Conservation (phyloP, 345 rosid genomes). For the Chamaenerion angustifolium region DNA sequence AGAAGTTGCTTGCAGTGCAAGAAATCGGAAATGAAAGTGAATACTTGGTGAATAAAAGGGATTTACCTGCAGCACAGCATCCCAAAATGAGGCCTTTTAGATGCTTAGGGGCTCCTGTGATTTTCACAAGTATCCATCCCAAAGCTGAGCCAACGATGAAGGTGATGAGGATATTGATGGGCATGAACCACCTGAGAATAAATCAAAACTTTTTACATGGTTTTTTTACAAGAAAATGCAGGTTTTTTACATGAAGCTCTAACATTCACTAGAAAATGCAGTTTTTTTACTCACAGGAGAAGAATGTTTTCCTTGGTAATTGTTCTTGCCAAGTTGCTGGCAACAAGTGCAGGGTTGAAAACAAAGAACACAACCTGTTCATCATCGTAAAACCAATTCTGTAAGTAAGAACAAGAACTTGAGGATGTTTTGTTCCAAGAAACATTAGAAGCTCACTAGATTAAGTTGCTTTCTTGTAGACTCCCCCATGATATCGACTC, state of each 20-base stretch:
- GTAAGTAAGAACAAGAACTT: too few species aligned
- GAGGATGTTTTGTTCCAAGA: too few species aligned
- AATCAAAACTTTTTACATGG: not conserved
- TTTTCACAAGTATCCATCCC: slow-evolving; percentile 31
- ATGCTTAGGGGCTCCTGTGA: slow-evolving; percentile 27
- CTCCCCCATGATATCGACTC: slow-evolving; percentile 21
- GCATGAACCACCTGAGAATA: slow-evolving; percentile 44
- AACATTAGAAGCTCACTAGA: slow-evolving; percentile 10
- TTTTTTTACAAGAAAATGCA: too few species aligned
- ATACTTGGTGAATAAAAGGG: not conserved
- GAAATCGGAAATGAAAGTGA: not conserved
- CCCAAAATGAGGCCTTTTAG: slow-evolving; percentile 37
- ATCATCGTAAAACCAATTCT: not conserved
- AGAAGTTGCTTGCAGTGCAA: not conserved
- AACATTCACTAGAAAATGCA: not conserved
- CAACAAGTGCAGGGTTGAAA: slow-evolving; percentile 30
- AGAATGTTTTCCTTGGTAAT: slow-evolving; percentile 22
- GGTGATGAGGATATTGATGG: slow-evolving; percentile 27
- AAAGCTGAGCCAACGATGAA: slow-evolving; percentile 30
- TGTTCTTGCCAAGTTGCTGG: slow-evolving; percentile 24
- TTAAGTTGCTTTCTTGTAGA: slow-evolving; percentile 18
- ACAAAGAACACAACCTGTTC: slow-evolving; percentile 26
- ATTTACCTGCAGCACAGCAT: slow-evolving; percentile 36
- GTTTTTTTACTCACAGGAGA: slow-evolving; percentile 22
- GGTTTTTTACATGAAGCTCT: not conserved